Evolutionary conservation across 2,329 filamentous ascomycete genomes (phyloP).

Genomic region (Penicillium sp.): DNA sequence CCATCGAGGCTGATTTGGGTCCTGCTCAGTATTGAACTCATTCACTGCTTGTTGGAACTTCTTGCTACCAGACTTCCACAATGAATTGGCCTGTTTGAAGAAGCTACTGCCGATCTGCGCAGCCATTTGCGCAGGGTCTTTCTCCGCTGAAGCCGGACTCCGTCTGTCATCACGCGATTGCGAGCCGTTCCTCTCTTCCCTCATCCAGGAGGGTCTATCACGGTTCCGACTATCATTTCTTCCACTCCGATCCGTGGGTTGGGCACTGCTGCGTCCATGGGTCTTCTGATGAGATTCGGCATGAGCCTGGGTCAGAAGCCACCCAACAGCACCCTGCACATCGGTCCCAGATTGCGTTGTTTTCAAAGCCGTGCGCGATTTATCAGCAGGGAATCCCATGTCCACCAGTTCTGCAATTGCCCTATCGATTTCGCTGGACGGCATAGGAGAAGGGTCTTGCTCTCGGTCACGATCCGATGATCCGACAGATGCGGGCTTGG

Average conservation of each 20-base stretch:
- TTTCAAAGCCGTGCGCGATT: constrained; percentile 75
- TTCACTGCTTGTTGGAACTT: constrained; percentile 89
- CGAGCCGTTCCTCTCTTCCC: constrained; percentile 47
- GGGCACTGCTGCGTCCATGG: constrained; percentile 32
- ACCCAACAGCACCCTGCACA: constrained; percentile 83
- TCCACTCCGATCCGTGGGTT: constrained; percentile 19
- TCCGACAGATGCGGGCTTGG: constrained; percentile 14
- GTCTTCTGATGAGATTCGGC: constrained; percentile 74
- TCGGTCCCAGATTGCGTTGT: constrained; percentile 79
- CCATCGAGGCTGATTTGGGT: constrained; percentile 87
- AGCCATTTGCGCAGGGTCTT: constrained; percentile 77
- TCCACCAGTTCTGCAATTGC: constrained; percentile 88
- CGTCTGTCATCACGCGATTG: constrained; percentile 32
- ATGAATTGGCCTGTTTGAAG: constrained; percentile 89
- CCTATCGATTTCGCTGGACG: constrained; percentile 64
- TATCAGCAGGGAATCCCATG: constrained; percentile 88
- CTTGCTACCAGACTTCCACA: constrained; percentile 95
- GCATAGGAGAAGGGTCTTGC: constrained; percentile 24
- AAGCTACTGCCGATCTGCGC: constrained; percentile 79
- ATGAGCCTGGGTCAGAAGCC: constrained; percentile 89
- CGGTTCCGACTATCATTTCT: constrained; percentile 32
- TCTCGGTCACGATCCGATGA: constrained; percentile 11
- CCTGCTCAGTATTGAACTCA: constrained; percentile 74
- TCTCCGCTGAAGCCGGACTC: constrained; percentile 56
- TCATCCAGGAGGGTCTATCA: constrained; percentile 63